Base-by-base conservation (phyloP, 768 basidiomycete genomes). In the Kwoniella sp. region DNA sequence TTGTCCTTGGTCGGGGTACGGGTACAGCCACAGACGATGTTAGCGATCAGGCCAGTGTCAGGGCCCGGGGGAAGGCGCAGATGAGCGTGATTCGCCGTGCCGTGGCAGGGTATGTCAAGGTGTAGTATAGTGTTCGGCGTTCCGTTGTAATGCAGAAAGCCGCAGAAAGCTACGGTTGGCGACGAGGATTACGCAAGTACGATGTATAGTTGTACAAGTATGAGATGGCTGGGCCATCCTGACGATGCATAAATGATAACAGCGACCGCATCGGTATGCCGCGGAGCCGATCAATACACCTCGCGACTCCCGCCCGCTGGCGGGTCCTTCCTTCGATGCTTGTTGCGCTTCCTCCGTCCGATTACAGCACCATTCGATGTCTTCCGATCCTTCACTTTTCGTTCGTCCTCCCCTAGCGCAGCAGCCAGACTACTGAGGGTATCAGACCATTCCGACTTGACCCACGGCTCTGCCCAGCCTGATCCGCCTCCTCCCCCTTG, bases 391-490 rank as follows among this genome's bases (percentile, higher is more conserved):
- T 55, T 29, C 34, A n/a, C n/a, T 34, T 32, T 48, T 20, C 37
- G 15, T 9, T 33, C 34, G 1, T 12, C 11, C 11, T 34, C 39
- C 42, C 50, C 51, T 10, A 62, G 22, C 14, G 17, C 39, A 22
- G 36, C 53, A 32, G 44, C 49, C 5, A 66, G 41, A n/a, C 19
- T 26, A 15, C 32, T 53, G 28, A 62, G 46, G 12, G 54, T 53
- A 20, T 46, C 54, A 3, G 36, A 40, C 66, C 64, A 62, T n/a
- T 59, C 61, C 15, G 56, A 59, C 17, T 60, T 54, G 2, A 73
- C 47, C 67, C 69, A 71, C 4, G 63, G 62, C 41, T 63, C 60
- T 5, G 59, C 63, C 71, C 71, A 73, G 9, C 71, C 71, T 46
- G 57, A 62, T 2, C 64, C 68, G 1, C 64, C 63, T 22, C 60